Percentiles rank a stretch among this genome's conserved stretches.
phyloP scores from a whole-genome alignment of 495 filamentous ascomycete genomes.

The Bathelium albidoporum region DNA sequence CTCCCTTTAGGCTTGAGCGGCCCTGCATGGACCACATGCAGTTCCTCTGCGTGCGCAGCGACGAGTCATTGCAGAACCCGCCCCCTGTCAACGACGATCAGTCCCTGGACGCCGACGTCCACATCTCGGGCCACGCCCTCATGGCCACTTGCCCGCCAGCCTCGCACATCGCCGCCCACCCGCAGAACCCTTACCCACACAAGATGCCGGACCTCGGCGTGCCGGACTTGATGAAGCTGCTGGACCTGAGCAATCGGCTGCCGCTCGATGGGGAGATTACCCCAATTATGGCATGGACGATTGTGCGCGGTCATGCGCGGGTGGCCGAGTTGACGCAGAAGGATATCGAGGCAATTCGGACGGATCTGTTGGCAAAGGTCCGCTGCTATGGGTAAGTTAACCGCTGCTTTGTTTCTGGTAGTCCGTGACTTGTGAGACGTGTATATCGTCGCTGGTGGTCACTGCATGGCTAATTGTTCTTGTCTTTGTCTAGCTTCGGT shows the following conservation, averaged over 20 bases:
- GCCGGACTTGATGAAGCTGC: constrained; percentile 63
- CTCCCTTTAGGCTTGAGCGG: constrained; percentile 62
- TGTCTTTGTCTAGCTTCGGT: constrained; percentile 49
- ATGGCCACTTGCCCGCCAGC: constrained; percentile 81
- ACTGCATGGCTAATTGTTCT: constrained; percentile 8
- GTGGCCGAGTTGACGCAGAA: constrained; percentile 51
- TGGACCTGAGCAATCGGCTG: constrained; percentile 74
- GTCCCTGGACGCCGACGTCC: constrained; percentile 33
- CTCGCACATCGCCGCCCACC: constrained; percentile 32
- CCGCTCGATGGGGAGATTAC: constrained; percentile 89
- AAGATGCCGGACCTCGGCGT: constrained; percentile 63
- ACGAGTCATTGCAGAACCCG: constrained; percentile 39
- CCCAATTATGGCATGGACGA: constrained; percentile 91
- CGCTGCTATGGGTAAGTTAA: constrained; percentile 82
- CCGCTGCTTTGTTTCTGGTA: constrained; percentile 6
- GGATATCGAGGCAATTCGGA: constrained; percentile 63
- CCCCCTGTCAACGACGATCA: constrained; percentile 29
- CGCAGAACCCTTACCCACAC: constrained; percentile 33
- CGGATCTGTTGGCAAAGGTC: constrained; percentile 67
- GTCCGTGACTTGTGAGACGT: background rate
- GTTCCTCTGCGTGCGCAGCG: constrained; percentile 52
- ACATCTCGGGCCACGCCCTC: constrained; percentile 62
- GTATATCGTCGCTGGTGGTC: background rate
- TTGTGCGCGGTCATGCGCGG: constrained; percentile 60
- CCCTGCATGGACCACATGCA: constrained; percentile 94